phyloP scores from a whole-genome alignment of 495 filamentous ascomycete genomes.

The Penicillium daleae region DNA sequence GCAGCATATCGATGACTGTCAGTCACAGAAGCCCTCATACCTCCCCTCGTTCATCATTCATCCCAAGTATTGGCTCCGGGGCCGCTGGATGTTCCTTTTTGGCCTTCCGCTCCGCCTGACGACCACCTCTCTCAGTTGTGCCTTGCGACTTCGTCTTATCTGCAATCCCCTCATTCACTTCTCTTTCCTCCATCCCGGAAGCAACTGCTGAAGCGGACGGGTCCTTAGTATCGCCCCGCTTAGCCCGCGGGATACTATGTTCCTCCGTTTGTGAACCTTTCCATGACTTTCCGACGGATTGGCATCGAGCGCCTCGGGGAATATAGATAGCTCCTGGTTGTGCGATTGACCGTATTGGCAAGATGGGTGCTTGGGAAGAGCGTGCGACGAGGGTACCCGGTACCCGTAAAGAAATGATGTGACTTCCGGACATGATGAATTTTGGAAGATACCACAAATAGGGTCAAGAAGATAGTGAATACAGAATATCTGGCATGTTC shows the following conservation, averaged over 20 bases:
- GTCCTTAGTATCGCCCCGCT: slow-evolving; percentile 49
- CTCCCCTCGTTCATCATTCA: slow-evolving; percentile 69
- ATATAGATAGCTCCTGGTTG: slow-evolving; percentile 17
- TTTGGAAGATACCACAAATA: background rate
- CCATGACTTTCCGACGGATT: slow-evolving; percentile 38
- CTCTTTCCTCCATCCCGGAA: slow-evolving; percentile 45
- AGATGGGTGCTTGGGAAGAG: slow-evolving; percentile 10
- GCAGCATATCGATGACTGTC: background rate
- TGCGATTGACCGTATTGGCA: slow-evolving; percentile 24
- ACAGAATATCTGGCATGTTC: background rate
- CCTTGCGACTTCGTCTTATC: slow-evolving; percentile 43
- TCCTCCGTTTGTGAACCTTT: slow-evolving; percentile 36
- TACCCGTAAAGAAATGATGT: background rate
- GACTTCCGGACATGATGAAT: background rate
- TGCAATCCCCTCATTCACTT: slow-evolving; percentile 39
- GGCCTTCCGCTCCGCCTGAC: slow-evolving; percentile 51
- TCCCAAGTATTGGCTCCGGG: slow-evolving; percentile 67
- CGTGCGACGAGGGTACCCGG: background rate
- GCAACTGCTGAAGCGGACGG: slow-evolving; percentile 40
- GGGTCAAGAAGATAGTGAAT: background rate
- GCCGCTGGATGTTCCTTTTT: slow-evolving; percentile 68
- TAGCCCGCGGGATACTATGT: slow-evolving; percentile 37
- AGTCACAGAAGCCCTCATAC: slow-evolving; percentile 35
- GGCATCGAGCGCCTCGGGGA: slow-evolving; percentile 18
- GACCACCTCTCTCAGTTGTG: slow-evolving; percentile 47